Conservation (phyloP, 768 basidiomycete species). For the Lentinula boryana region DNA sequence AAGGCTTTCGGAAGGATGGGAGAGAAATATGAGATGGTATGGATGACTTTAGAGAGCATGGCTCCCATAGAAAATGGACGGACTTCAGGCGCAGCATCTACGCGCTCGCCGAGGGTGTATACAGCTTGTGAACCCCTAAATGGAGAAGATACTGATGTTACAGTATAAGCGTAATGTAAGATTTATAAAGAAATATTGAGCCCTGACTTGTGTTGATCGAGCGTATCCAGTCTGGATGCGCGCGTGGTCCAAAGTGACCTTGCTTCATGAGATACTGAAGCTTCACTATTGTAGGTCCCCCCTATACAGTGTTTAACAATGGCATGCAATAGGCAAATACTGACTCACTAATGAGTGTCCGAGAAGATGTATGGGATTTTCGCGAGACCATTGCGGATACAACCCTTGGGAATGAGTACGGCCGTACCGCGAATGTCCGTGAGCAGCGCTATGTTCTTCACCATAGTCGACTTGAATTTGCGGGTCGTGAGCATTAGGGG, state of each 20-base stretch:
- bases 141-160: slow-evolving; percentile 33
- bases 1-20: slow-evolving; percentile 31
- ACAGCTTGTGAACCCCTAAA: slow-evolving; percentile 44
- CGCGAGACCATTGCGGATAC: slow-evolving; percentile 40
- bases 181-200: not conserved
- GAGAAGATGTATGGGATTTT: slow-evolving; percentile 39
- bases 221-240: slow-evolving; percentile 38
- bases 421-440: slow-evolving; percentile 37
- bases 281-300: slow-evolving; percentile 42
- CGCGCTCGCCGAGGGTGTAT: slow-evolving; percentile 37
- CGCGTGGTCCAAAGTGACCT: slow-evolving; percentile 34
- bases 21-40: slow-evolving; percentile 35
- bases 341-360: slow-evolving; percentile 40
- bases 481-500: not conserved
- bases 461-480: slow-evolving; percentile 39
- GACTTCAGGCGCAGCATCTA: slow-evolving; percentile 33
- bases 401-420: slow-evolving; percentile 30
- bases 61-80: slow-evolving; percentile 34
- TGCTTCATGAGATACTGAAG: slow-evolving; percentile 33
- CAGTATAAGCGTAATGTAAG: not conserved
- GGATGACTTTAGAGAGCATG: slow-evolving; percentile 30
- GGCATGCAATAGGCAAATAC: not conserved
- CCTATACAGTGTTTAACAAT: slow-evolving; percentile 20
- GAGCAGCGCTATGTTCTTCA: slow-evolving; percentile 28
- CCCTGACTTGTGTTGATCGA: slow-evolving; percentile 37